Conservation (phyloP, 768 basidiomycete species). For the Boletales sp. region DNA sequence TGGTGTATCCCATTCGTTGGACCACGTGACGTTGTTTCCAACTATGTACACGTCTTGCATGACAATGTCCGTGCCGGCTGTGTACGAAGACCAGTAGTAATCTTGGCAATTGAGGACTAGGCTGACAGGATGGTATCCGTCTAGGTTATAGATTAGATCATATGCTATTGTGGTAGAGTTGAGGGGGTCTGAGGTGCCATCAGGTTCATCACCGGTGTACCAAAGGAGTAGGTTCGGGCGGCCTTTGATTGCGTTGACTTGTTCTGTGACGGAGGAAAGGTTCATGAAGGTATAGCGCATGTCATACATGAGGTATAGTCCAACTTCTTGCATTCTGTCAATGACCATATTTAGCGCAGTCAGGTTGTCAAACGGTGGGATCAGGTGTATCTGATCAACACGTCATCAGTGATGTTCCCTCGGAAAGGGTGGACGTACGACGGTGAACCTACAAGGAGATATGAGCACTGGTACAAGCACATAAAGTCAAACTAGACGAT, state of each 20-base stretch:
- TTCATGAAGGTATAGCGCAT: conserved; percentile 76
- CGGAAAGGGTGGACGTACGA: conserved; percentile 28
- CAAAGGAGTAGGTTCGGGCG: conserved; percentile 66
- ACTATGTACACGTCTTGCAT: conserved; percentile 58
- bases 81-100: conserved; percentile 57
- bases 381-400: conserved; percentile 54
- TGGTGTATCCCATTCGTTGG: conserved; percentile 54
- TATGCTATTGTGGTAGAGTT: conserved; percentile 49
- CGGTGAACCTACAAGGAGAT: conserved; percentile 9
- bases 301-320: conserved; percentile 77
- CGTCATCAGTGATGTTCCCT: background rate
- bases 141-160: conserved; percentile 55
- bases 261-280: conserved; percentile 52
- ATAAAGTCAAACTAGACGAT: background rate
- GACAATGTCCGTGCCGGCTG: conserved; percentile 64
- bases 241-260: conserved; percentile 67
- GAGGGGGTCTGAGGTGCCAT: conserved; percentile 65
- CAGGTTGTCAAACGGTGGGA: conserved; percentile 62
- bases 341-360: conserved; percentile 55
- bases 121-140: conserved; percentile 66
- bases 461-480: background rate
- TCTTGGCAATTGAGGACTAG: conserved; percentile 65
- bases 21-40: conserved; percentile 61
- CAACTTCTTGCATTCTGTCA: conserved; percentile 68
- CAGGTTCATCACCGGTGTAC: conserved; percentile 76